phyloP scores from a whole-genome alignment of 2,329 filamentous ascomycete genomes.

The Blastomyces percursus region DNA sequence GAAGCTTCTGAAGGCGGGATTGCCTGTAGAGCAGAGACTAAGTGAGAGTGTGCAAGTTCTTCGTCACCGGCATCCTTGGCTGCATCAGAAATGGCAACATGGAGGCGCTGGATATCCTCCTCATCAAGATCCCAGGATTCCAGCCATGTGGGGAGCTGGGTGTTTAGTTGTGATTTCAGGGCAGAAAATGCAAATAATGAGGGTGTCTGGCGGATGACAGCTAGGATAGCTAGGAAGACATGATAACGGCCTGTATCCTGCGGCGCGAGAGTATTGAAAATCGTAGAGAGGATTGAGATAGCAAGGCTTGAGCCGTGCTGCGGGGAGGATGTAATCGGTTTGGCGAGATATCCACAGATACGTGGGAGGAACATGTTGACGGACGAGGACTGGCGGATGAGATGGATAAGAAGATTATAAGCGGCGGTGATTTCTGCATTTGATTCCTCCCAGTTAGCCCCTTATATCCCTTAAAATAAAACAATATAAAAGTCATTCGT shows the following conservation, averaged over 20 bases:
- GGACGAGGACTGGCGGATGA: conserved; percentile 76
- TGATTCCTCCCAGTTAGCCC: background rate
- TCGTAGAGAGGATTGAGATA: conserved; percentile 80
- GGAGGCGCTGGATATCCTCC: conserved; percentile 75
- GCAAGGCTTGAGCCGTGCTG: conserved; percentile 75
- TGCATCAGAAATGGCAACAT: conserved; percentile 68
- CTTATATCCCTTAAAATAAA: conserved; percentile 4
- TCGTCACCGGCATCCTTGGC: conserved; percentile 68
- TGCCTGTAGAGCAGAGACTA: conserved; percentile 63
- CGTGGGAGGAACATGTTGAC: conserved; percentile 74
- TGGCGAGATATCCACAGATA: conserved; percentile 80
- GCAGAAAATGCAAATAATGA: conserved; percentile 65
- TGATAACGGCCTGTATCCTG: conserved; percentile 74
- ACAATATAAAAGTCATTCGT: background rate
- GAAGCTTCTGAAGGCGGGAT: conserved; percentile 52
- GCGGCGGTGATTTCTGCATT: conserved; percentile 74
- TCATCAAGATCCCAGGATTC: conserved; percentile 69
- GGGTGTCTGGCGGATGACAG: conserved; percentile 62
- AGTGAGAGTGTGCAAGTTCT: conserved; percentile 64
- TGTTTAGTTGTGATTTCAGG: conserved; percentile 70
- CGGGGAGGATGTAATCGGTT: conserved; percentile 76
- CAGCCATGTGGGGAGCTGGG: conserved; percentile 67
- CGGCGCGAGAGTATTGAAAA: conserved; percentile 84
- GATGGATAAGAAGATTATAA: conserved; percentile 93
- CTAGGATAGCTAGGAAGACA: conserved; percentile 79